Base-by-base conservation (phyloP, 1,139 yeast species). In the Candida sp. region DNA sequence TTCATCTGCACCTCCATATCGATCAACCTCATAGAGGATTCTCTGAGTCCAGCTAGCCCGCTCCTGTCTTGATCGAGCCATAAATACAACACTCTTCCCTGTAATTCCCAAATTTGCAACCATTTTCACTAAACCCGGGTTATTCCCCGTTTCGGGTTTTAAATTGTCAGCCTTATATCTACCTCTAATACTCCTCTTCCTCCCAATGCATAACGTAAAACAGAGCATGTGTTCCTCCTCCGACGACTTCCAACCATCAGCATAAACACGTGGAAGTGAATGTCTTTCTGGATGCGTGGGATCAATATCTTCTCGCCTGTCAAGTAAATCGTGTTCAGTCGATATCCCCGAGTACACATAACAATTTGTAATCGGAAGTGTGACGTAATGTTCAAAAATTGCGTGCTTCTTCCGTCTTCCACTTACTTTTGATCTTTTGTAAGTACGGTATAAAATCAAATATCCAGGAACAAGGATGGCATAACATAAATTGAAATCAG, bases 141-240 rank as follows among this genome's bases (percentile, higher is more conserved):
- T 71, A 43, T 59, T 56, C 35, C 56, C 55, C 11, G 45, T 8
- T 34, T 33, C n/a, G 21, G 33, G 15, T 33, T 21, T 32, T n/a
- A 15, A 33, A 39, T 38, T 39, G 32, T 29, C 35, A 22, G 23
- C 19, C 25, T 37, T 39, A 27, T 42, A 41, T 32, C 37, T 38
- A 32, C 45, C 50, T 40, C 50, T 59, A 34, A 74, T 64, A 4
- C 73, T 65, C 43, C 85, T 63, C 52, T 83, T 86, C 6, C 73
- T 73, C 0, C 95, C 95, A 60, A 86, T 79, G 96, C 96, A 89
- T 4, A 91, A 54, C 0, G 93, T 88, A 56, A 91, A 90, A 50
- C 95, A 82, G 41, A 96, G 69, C 35, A 78, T 64, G 12, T 74
- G 58, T 51, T 87, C 95, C 43, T 84, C 88, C 52, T 91, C 98